Base-by-base conservation (phyloP, 2,329 filamentous ascomycete genomes). In the Aspergillus fumigatus region DNA sequence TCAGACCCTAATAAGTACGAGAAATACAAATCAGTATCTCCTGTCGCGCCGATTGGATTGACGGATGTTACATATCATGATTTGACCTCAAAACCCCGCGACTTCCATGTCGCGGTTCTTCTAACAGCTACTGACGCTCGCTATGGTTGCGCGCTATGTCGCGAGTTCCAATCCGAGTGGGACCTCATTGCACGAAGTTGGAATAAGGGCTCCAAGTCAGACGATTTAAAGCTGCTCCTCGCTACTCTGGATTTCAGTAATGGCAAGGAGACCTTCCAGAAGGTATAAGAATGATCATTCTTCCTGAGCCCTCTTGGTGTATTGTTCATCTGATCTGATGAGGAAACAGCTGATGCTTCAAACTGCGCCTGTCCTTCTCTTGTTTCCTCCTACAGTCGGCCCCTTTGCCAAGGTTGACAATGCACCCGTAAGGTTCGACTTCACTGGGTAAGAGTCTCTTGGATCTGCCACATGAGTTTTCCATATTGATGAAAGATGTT, bases 81-180 rank as follows among this genome's bases (percentile, higher is more conserved):
- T 63, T 78, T 97, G 64, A 96, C 90, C 3, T 77, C 84, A 17
- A 77, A 84, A 1, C 91, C 92, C 11, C 86, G 94, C 64, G 89
- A 99, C 75, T 96, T 97, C 74, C 86, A 86, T 41, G 83, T 89
- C 27, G 88, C 87, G 2, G 83, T 99, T 3, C 83, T 99, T 14
- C 79, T 99, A 62, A 99, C 94, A 1, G 94, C 94, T 40, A 77
- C 92, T 67, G 92, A 96, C 63, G 70, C 86, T 32, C 85, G 90
- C 57, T 97, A 90, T 71, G 90, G 89, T 58, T 99, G 94, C 73
- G 80, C 86, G 63, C 80, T 97, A 50, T 99, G 94, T 75, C 84
- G 86, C 52, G 90, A 96, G 53, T 96, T 99, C 74, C 89, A 96
- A 73, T 88, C 92, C 1, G 94, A 99, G 76, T 99, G 92, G 89